Conservation (phyloP, 2,329 filamentous ascomycete species). For the Stemphylium lycopersici region DNA sequence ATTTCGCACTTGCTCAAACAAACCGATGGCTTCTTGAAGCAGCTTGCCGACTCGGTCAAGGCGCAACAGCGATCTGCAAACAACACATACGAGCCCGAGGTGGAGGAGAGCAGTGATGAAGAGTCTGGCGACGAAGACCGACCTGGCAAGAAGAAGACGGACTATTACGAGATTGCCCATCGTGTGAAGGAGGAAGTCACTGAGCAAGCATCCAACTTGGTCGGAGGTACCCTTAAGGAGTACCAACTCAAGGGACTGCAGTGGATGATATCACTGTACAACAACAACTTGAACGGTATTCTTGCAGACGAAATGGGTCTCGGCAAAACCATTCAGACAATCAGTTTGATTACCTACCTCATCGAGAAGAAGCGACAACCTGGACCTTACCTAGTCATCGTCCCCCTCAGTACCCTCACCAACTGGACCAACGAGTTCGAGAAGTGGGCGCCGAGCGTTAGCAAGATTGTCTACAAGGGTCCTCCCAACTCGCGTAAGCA, state of each 20-base stretch:
- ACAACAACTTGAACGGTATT: slow-evolving; percentile 99
- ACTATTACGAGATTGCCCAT: slow-evolving; percentile 98
- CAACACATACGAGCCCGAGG: slow-evolving; percentile 75
- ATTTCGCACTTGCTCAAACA: slow-evolving; percentile 96
- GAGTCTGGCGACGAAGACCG: slow-evolving; percentile 70
- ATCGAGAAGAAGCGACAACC: slow-evolving; percentile 93
- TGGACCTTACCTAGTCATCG: slow-evolving; percentile 94
- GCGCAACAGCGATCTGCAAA: slow-evolving; percentile 85
- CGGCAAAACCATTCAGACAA: slow-evolving; percentile 98
- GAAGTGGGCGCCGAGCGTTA: slow-evolving; percentile 92
- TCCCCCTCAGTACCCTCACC: slow-evolving; percentile 93
- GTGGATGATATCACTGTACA: slow-evolving; percentile 99
- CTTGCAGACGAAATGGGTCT: slow-evolving; percentile 99
- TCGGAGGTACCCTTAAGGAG: slow-evolving; percentile 92
- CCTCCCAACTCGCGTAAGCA: slow-evolving; percentile 86
- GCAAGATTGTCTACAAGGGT: slow-evolving; percentile 94
- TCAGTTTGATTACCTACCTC: slow-evolving; percentile 94
- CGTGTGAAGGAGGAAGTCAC: slow-evolving; percentile 91
- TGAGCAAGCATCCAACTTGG: slow-evolving; percentile 80
- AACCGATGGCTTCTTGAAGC: slow-evolving; percentile 95
- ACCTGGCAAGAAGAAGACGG: slow-evolving; percentile 77
- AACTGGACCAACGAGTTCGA: slow-evolving; percentile 99
- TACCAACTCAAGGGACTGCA: slow-evolving; percentile 98
- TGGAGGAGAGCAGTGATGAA: slow-evolving; percentile 57
- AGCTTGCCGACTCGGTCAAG: slow-evolving; percentile 93